Conservation (phyloP, 75 land plant species). For the Selaginella moellendorffii region DNA sequence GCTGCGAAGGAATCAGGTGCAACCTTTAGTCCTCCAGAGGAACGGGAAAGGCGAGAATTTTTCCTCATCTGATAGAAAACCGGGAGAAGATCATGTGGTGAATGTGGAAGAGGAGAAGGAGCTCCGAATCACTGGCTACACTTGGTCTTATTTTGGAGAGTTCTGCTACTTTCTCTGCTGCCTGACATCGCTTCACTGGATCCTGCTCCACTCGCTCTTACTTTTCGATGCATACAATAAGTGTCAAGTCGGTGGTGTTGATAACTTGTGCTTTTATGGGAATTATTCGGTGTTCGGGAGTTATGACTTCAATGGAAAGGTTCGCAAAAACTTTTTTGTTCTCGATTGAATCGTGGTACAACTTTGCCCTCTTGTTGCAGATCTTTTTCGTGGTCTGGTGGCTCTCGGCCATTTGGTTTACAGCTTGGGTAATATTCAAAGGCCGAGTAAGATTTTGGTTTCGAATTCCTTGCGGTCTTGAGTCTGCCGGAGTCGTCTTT, state of each 20-base stretch:
- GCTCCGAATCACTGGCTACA: no score
- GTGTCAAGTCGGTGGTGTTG: slow-evolving; percentile 29
- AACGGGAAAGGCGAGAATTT: no score
- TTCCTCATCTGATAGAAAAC: no score
- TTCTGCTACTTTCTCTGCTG: slow-evolving; percentile 26
- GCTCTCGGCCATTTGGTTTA: slow-evolving; percentile 28
- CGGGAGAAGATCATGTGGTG: no score
- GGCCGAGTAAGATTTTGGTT: slow-evolving; percentile 27
- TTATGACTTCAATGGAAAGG: slow-evolving; percentile 28
- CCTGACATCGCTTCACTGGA: slow-evolving; percentile 24
- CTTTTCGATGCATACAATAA: slow-evolving; percentile 29
- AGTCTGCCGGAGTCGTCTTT: slow-evolving; percentile 17
- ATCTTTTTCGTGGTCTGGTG: slow-evolving; percentile 32
- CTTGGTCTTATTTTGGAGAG: slow-evolving; percentile 25
- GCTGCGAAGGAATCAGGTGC: no score
- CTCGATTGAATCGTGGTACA: not conserved
- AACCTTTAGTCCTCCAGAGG: no score
- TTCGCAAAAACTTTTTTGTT: not conserved
- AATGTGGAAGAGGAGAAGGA: slow-evolving; percentile 17
- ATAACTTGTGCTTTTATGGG: slow-evolving; percentile 31
- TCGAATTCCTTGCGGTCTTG: slow-evolving; percentile 26
- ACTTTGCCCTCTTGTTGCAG: slow-evolving; percentile 6
- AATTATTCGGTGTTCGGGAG: slow-evolving; percentile 29
- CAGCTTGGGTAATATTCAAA: slow-evolving; percentile 21
- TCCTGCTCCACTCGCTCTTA: slow-evolving; percentile 19